These are phyloP conservation scores for Boletellus sp. DNA, from an alignment of 1,284 basidiomycete species.

Conservation along the genomic window DNA sequence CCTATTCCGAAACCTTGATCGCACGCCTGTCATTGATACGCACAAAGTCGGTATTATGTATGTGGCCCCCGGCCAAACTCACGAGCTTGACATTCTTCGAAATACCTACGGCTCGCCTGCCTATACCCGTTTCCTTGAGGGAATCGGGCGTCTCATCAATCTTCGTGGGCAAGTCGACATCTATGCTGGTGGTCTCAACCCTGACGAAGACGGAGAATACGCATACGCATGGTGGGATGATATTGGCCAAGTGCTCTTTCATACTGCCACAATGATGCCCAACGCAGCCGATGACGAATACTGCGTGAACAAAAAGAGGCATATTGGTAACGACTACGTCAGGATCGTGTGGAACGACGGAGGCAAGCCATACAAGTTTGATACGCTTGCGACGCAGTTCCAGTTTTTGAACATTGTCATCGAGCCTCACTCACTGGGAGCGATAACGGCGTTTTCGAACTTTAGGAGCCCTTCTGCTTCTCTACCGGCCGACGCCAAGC, in stretches of 20 bases:
- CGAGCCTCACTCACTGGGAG: slow-evolving; percentile 85
- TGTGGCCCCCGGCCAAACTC: slow-evolving; percentile 86
- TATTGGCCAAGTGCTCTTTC: slow-evolving; percentile 92
- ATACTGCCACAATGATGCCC: slow-evolving; percentile 97
- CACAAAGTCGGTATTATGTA: slow-evolving; percentile 97
- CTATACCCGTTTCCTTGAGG: slow-evolving; percentile 90
- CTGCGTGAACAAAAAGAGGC: slow-evolving; percentile 82
- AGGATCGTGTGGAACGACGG: slow-evolving; percentile 98
- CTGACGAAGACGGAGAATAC: slow-evolving; percentile 87
- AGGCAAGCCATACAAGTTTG: slow-evolving; percentile 82
- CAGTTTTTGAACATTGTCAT: slow-evolving; percentile 98
- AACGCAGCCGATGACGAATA: slow-evolving; percentile 63
- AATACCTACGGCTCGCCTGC: slow-evolving; percentile 94
- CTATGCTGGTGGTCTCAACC: slow-evolving; percentile 91
- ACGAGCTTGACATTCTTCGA: slow-evolving; percentile 83
- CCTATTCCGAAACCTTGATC: slow-evolving; percentile 74
- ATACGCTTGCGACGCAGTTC: slow-evolving; percentile 90
- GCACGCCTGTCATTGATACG: slow-evolving; percentile 93
- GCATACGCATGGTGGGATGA: slow-evolving; percentile 99
- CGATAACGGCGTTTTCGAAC: slow-evolving; percentile 77
- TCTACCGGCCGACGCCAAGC: slow-evolving; percentile 12
- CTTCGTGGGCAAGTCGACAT: slow-evolving; percentile 91
- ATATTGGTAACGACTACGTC: slow-evolving; percentile 93
- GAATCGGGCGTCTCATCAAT: slow-evolving; percentile 85
- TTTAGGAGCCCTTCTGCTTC: slow-evolving; percentile 19